These are phyloP conservation scores for Musa schizocarpa DNA, from an alignment of 176 grass and related monocot genomes.

Conservation along the genomic window DNA sequence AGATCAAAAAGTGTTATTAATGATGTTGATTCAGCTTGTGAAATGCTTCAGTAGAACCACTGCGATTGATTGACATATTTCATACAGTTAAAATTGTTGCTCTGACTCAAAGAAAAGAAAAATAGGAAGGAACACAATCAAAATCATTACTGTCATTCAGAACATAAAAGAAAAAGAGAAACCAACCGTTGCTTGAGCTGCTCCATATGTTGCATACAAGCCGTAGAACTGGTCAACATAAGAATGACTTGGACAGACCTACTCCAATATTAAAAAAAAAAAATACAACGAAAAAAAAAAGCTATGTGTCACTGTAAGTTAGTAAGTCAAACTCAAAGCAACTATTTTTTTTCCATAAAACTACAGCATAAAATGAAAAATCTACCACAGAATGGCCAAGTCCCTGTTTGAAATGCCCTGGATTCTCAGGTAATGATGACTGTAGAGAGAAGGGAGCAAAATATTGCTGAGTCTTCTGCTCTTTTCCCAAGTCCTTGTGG, in stretches of 20 bases:
- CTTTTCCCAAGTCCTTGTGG: conserved; percentile 30
- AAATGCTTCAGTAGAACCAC: too few relatives aligned
- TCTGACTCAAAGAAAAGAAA: too few relatives aligned
- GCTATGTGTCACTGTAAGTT: background rate
- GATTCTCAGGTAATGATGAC: conserved; percentile 37
- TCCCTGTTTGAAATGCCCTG: conserved; percentile 47
- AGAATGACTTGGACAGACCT: conserved; percentile 7
- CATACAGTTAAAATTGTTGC: too few relatives aligned
- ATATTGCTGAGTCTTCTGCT: conserved; percentile 37
- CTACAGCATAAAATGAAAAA: background rate
- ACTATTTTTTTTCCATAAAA: background rate
- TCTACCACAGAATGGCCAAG: conserved; percentile 64
- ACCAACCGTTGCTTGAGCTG: conserved; percentile 10
- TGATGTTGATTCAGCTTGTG: too few relatives aligned
- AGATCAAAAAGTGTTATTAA: too few relatives aligned
- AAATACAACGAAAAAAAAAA: background rate
- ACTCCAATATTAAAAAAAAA: background rate
- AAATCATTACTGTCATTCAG: background rate
- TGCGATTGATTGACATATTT: too few relatives aligned
- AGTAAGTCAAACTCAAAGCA: background rate
- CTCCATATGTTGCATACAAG: conserved; percentile 4
- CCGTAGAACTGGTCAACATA: conserved; percentile 11
- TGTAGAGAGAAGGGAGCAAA: conserved; percentile 30
- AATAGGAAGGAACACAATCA: background rate
- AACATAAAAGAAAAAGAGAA: background rate